These are phyloP conservation scores for Pseudodiploospora longispora DNA, from an alignment of 2,329 filamentous ascomycete species.

Conservation along the genomic window DNA sequence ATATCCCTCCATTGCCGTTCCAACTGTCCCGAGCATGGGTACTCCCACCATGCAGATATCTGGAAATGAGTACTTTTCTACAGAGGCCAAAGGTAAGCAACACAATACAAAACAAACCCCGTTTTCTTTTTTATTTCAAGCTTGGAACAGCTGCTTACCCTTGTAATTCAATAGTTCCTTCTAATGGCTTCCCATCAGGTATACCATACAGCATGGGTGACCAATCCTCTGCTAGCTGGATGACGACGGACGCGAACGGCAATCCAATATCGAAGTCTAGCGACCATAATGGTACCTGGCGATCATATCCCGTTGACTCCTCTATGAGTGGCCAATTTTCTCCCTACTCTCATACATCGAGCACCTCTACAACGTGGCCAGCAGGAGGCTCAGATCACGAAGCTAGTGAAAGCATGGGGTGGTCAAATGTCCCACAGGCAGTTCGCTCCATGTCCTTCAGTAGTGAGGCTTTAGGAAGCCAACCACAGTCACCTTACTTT, in stretches of 20 bases:
- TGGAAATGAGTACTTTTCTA: conserved; percentile 27
- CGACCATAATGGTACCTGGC: conserved; percentile 39
- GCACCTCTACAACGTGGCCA: conserved; percentile 35
- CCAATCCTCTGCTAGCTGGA: conserved; percentile 35
- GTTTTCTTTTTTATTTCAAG: neutral
- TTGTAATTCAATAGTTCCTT: conserved; percentile 19
- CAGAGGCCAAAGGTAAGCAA: conserved; percentile 37
- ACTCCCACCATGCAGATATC: conserved; percentile 27
- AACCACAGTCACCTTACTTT: conserved; percentile 31
- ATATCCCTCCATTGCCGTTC: conserved; percentile 36
- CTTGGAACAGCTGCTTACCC: neutral
- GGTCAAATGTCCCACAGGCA: conserved; percentile 34
- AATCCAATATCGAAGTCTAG: conserved; percentile 32
- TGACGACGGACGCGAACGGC: conserved; percentile 32
- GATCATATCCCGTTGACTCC: conserved; percentile 41
- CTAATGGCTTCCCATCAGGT: conserved; percentile 23
- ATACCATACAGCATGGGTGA: conserved; percentile 31
- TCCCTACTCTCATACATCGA: conserved; percentile 36
- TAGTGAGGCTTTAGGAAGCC: conserved; percentile 29
- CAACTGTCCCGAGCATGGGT: conserved; percentile 37
- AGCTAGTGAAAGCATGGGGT: conserved; percentile 36
- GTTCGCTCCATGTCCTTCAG: conserved; percentile 42
- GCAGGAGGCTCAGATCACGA: conserved; percentile 27
- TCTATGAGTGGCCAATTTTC: conserved; percentile 43
- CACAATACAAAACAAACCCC: conserved; percentile 11